phyloP scores from a whole-genome alignment of 768 basidiomycete genomes.

The Heimioporus sp. region DNA sequence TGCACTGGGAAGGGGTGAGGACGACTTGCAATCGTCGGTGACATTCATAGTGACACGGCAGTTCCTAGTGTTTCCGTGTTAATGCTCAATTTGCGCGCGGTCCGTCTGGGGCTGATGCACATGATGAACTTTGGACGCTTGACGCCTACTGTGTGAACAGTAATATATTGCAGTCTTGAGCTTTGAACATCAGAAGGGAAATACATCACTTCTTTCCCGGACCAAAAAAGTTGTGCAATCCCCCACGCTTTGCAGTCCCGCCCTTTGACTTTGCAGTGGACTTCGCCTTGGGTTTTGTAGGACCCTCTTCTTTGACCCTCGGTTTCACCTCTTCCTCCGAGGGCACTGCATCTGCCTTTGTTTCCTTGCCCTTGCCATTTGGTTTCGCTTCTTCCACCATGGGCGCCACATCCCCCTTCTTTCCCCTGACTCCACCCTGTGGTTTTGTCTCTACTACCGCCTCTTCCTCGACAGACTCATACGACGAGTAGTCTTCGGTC shows the following conservation, averaged over 20 bases:
- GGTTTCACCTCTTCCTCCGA: constrained; percentile 15
- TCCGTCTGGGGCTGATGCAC: no score
- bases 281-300: constrained; percentile 19
- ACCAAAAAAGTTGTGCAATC: constrained; percentile 33
- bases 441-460: constrained; percentile 28
- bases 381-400: constrained; percentile 17
- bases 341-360: constrained; percentile 14
- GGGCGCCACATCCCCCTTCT: constrained; percentile 15
- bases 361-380: constrained; percentile 14
- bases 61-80: no score
- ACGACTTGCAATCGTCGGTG: no score
- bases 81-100: no score
- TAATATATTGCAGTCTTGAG: no score
- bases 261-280: constrained; percentile 13
- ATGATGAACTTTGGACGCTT: no score
- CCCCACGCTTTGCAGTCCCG: constrained; percentile 24
- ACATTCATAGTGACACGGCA: no score
- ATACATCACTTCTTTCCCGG: constrained; percentile 25
- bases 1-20: no score
- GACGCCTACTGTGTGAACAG: no score
- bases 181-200: no score
- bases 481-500: constrained; percentile 76
- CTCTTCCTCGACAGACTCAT: constrained; percentile 72
- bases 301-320: constrained; percentile 11
- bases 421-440: constrained; percentile 15